A percentile compares a stretch with the other conserved stretches of the same genome.
Conservation (phyloP, 2,329 filamentous ascomycete genomes). For the Fusarium haematococcum region DNA sequence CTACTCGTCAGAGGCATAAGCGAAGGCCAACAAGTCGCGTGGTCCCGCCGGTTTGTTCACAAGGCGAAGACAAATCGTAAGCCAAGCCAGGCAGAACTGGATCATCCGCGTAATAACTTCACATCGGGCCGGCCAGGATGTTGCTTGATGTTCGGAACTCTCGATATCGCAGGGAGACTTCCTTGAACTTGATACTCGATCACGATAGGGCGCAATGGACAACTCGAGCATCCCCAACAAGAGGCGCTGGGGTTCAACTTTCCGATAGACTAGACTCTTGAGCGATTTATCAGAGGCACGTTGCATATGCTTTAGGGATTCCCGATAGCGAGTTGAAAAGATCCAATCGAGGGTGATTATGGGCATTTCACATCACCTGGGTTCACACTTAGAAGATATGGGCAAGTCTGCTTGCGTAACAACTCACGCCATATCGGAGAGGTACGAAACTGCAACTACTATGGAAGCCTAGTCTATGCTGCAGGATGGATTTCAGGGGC, state of each 20-base stretch:
- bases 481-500: neutral
- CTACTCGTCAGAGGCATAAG: neutral
- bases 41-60: neutral
- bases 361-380: neutral
- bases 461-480: neutral
- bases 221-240: neutral
- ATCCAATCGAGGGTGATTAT: neutral
- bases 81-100: neutral
- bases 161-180: neutral
- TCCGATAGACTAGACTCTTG: neutral
- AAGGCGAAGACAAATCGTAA: neutral
- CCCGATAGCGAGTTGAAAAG: neutral
- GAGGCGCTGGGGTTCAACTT: neutral
- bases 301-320: neutral
- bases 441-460: neutral
- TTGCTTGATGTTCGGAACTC: neutral
- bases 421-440: neutral
- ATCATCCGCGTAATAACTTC: neutral
- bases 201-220: neutral
- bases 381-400: neutral
- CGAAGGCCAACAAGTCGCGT: neutral
- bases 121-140: neutral
- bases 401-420: neutral
- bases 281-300: neutral
- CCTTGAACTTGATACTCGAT: neutral